A percentile compares a stretch with the other conserved stretches of the same genome.
phyloP scores from a whole-genome alignment of 257 asterid genomes.

The Nicotiana sylvestris region DNA sequence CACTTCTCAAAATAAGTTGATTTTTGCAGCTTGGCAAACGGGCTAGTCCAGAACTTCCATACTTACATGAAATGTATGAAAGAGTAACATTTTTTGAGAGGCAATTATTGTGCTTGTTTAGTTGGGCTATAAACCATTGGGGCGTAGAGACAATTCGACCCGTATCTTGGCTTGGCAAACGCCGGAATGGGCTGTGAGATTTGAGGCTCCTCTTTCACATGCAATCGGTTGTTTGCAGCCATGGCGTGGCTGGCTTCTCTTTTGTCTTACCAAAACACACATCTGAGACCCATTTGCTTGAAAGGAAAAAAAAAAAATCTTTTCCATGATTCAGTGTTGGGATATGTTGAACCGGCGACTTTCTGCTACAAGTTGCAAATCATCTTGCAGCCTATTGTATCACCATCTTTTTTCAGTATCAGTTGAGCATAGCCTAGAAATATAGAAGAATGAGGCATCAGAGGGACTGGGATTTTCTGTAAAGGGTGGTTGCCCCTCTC shows the following conservation, averaged over 20 bases:
- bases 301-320: too few species aligned
- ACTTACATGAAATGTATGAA: background rate
- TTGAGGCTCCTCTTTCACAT: slow-evolving; percentile 1
- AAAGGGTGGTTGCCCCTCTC: slow-evolving; percentile 7
- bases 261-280: background rate
- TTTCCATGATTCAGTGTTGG: too few species aligned
- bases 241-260: slow-evolving; percentile 10
- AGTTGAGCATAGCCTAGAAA: background rate
- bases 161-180: background rate
- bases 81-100: background rate
- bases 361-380: background rate
- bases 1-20: too few species aligned
- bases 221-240: slow-evolving; percentile 12
- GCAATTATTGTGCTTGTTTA: background rate
- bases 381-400: background rate
- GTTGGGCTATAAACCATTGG: background rate
- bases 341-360: too few species aligned
- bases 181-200: background rate
- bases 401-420: background rate
- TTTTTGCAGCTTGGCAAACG: too few species aligned
- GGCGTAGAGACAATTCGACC: background rate
- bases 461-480: background rate
- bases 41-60: background rate
- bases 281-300: background rate
- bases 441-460: background rate